Percentiles rank a stretch among this genome's conserved stretches.
Conservation (phyloP, 768 basidiomycete species). For the Lactarius psammicola region DNA sequence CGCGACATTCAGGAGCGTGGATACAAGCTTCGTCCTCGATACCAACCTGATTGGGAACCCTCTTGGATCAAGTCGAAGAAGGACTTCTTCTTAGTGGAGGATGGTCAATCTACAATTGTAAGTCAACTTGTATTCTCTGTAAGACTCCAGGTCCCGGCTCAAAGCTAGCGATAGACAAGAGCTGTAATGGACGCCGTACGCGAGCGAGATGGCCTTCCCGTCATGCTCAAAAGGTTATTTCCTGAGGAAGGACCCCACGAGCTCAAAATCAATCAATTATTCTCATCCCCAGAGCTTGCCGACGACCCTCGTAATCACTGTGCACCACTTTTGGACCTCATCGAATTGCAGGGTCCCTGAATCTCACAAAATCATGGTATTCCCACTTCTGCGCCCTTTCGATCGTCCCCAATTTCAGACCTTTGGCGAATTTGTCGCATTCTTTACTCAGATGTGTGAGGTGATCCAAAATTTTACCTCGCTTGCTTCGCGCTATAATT, state of each 20-base stretch:
- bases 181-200: constrained; percentile 25
- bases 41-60: constrained; percentile 16
- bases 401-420: constrained; percentile 37
- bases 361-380: constrained; percentile 33
- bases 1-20: constrained; percentile 2
- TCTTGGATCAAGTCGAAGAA: constrained; percentile 16
- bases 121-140: neutral
- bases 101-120: constrained; percentile 22
- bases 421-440: constrained; percentile 39
- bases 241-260: constrained; percentile 17
- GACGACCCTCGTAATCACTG: constrained; percentile 35
- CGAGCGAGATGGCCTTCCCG: constrained; percentile 6
- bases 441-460: constrained; percentile 39
- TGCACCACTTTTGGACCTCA: constrained; percentile 31
- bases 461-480: constrained; percentile 26
- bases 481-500: neutral
- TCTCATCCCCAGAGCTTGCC: constrained; percentile 25
- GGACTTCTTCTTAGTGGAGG: constrained; percentile 15
- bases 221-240: constrained; percentile 21
- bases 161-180: constrained; percentile 8
- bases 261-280: constrained; percentile 7
- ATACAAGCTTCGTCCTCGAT: constrained; percentile 25
- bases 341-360: constrained; percentile 23
- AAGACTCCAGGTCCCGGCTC: neutral
- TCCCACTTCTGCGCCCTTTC: constrained; percentile 36